A percentile compares a stretch with the other conserved stretches of the same genome.
phyloP scores from a whole-genome alignment of 805 yeast species.

The Cephaloascus albidus region DNA sequence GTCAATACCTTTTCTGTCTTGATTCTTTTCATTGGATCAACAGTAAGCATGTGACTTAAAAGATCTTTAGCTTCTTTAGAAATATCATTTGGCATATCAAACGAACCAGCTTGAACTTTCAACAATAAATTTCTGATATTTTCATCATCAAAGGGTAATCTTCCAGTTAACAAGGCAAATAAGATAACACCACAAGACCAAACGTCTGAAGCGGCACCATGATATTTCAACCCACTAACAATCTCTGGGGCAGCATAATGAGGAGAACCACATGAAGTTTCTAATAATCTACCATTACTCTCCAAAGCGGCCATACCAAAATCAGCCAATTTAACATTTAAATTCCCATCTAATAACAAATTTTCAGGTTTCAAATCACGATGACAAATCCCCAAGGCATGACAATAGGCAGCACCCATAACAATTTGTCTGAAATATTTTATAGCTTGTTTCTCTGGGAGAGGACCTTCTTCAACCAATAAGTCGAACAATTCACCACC shows the following conservation, averaged over 20 bases:
- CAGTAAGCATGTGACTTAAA: constrained; percentile 54
- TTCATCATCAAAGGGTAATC: constrained; percentile 78
- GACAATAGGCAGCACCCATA: constrained; percentile 74
- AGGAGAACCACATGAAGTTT: constrained; percentile 82
- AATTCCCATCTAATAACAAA: constrained; percentile 54
- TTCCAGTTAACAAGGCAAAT: constrained; percentile 72
- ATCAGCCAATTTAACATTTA: constrained; percentile 72
- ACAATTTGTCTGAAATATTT: constrained; percentile 71
- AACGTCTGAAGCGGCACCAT: constrained; percentile 79
- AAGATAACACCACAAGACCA: constrained; percentile 86
- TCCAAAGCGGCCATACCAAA: constrained; percentile 89
- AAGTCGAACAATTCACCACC: constrained; percentile 83
- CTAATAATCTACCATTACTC: constrained; percentile 57
- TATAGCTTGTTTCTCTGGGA: constrained; percentile 66
- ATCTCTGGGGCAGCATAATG: constrained; percentile 88
- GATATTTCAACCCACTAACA: constrained; percentile 68
- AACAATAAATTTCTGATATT: constrained; percentile 60
- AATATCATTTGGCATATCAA: constrained; percentile 59
- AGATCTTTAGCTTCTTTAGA: constrained; percentile 61
- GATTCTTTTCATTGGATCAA: constrained; percentile 65
- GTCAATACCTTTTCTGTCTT: constrained; percentile 54
- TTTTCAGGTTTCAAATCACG: constrained; percentile 81
- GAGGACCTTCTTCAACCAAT: constrained; percentile 60
- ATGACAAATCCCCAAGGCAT: constrained; percentile 71
- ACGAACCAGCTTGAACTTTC: constrained; percentile 71